Base-by-base conservation (phyloP, 73 alveolate genomes). In the Paramecium sonneborni region DNA sequence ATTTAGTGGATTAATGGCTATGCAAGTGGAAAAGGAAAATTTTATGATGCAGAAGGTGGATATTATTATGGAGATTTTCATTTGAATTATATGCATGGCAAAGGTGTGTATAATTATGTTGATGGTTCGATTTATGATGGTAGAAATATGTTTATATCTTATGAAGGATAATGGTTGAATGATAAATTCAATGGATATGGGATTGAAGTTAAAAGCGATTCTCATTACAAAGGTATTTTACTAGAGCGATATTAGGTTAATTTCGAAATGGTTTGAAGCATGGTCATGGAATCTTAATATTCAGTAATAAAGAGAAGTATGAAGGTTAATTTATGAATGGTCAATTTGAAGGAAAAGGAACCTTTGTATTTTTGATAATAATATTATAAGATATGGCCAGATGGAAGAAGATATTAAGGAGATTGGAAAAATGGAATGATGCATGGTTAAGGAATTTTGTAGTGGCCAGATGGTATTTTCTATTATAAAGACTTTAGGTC, bases 21-120 rank as follows among this genome's bases (percentile, higher is more conserved):
- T 46, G 90, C 90, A 21, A 41, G 62, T n/a, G 90, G 90, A 46
- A 79, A 46, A 41, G 90, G 90, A 20, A 41, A 38, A 79, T 79
- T 30, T 79, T 38, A 12, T 39, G 90, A 79, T 79, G 18, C 39
- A 10, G 90, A 79, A 24, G 90, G 90, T 20, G 90, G 90, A 24
- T 26, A 6, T 23, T 79, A 79, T 43, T 21, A n/a, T 21, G 90
- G 90, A 46, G 90, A 79, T 21, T 79, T 79, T 37, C 69, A 79
- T 30, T 38, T 37, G 6, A 41, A 79, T 44, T 79, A 23, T 26
- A 41, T 79, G 46, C 55, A 79, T 5, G 90, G 90, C 10, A 79
- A 24, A 12, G 90, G 90, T 20, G 24, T 20, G 24, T 79, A 79
- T 46, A 79, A 46, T 37, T 79, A 43, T 43, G 10, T 23, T 8